Conservation (phyloP, 2,329 filamentous ascomycete species). For the Waltergamsia citrina region DNA sequence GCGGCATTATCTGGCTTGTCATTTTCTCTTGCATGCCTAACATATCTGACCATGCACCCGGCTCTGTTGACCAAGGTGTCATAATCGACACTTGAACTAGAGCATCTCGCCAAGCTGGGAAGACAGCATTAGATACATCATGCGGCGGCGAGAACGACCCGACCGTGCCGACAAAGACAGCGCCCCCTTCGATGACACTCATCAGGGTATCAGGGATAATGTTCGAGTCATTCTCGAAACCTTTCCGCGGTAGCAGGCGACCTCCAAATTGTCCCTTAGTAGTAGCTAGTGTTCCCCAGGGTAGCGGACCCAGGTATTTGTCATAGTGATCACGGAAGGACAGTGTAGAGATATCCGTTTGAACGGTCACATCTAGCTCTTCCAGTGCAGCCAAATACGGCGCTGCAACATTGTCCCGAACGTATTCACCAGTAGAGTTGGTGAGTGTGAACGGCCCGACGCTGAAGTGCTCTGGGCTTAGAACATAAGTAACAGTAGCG, state of each 20-base stretch:
- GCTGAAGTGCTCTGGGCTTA: conserved; percentile 33
- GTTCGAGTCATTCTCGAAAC: conserved; percentile 4
- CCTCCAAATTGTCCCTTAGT: conserved; percentile 22
- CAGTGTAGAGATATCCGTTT: conserved; percentile 14
- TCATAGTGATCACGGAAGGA: conserved; percentile 21
- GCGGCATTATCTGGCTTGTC: conserved; percentile 18
- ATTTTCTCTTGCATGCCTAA: conserved; percentile 14
- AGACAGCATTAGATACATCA: conserved; percentile 23
- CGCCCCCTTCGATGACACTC: conserved; percentile 8
- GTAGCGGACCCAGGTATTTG: conserved; percentile 23
- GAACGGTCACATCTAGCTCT: conserved; percentile 13
- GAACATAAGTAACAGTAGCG: conserved; percentile 36
- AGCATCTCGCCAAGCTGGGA: conserved; percentile 24
- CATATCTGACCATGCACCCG: conserved; percentile 12
- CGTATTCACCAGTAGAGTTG: conserved; percentile 6
- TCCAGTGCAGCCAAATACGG: conserved; percentile 18
- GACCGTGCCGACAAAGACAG: conserved; percentile 9
- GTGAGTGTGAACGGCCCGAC: conserved; percentile 5
- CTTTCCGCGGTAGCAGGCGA: conserved; percentile 22
- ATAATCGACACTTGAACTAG: conserved; percentile 20
- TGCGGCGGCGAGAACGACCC: conserved; percentile 10
- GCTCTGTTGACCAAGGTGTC: conserved; percentile 13
- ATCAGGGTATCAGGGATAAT: neutral
- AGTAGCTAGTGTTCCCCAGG: conserved; percentile 20
- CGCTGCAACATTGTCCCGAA: conserved; percentile 15